Evolutionary conservation across 805 yeast species (phyloP).

Genomic region (Hanseniaspora valbyensis): DNA sequence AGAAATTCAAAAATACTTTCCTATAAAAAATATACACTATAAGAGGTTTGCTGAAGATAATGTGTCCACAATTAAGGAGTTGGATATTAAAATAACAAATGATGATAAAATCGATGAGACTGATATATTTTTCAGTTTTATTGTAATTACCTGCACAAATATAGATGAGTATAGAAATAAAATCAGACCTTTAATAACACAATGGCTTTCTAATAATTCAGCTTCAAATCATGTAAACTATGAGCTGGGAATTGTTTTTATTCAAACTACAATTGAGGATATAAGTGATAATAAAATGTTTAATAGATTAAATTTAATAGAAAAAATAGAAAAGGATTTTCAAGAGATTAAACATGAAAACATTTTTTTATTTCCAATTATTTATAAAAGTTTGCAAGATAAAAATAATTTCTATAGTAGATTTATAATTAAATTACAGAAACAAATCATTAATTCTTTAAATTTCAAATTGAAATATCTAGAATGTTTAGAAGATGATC

Average conservation of each 20-base stretch:
- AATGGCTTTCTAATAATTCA: constrained; percentile 48
- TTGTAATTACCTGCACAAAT: constrained; percentile 55
- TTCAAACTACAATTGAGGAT: constrained; percentile 16
- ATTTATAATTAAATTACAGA: background rate
- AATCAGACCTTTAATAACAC: constrained; percentile 69
- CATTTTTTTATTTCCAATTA: constrained; percentile 8
- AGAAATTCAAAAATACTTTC: constrained; percentile 25
- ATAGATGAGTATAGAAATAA: constrained; percentile 67
- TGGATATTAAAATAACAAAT: constrained; percentile 21
- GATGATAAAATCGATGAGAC: constrained; percentile 3
- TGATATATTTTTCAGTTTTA: constrained; percentile 49
- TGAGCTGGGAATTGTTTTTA: constrained; percentile 22
- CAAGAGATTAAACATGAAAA: constrained; percentile 19
- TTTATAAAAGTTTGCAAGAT: constrained; percentile 4
- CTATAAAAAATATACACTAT: constrained; percentile 28
- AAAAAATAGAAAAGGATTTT: constrained; percentile 28
- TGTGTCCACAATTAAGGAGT: constrained; percentile 21
- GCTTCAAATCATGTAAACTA: constrained; percentile 24
- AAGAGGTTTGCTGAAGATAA: constrained; percentile 22
- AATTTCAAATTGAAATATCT: background rate
- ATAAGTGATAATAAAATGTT: constrained; percentile 25
- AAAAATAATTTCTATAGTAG: background rate
- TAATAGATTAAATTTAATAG: constrained; percentile 26
- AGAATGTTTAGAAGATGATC: constrained; percentile 11
- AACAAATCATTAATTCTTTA: constrained; percentile 10